Base-by-base conservation (phyloP, 352 stramenopile species). In the Albugo candida region DNA sequence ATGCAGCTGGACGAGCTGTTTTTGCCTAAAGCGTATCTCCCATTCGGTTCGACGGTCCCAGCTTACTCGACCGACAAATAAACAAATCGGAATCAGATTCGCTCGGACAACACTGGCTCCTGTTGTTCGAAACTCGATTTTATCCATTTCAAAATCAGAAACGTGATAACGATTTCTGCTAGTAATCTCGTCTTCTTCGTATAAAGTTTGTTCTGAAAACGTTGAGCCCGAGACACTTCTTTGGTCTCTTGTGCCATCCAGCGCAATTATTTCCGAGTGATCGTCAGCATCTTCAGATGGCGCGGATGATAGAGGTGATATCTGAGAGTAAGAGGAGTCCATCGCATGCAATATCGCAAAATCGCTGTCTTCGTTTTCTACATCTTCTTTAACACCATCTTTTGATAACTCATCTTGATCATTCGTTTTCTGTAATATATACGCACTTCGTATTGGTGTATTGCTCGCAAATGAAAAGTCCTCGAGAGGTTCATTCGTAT, bases 11-110 rank as follows among this genome's bases (percentile, higher is more conserved):
- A 91, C 45, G 5, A 91, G 49, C 44, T 91, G 75, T 58, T 91
- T 91, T 56, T 91, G 78, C 21, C 70, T 70, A 51, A 91, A 91
- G 53, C 83, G 81, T 36, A 88, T 73, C 59, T 87, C 71, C 78
- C 78, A 91, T 45, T 83, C 67, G 11, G 75, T 66, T 3, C 24
- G 24, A 2, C 65, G 74, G n/a, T 62, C 70, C 75, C 66, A 88
- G 18, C 64, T 71, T 39, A 91, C 78, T 46, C 70, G 69, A 10
- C 68, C 78, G 5, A 86, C 64, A 54, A 91, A 91, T 2, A 91
- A 63, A 55, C 78, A 91, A 55, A 70, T 86, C 13, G 78, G 75
- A 34, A 88, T 70, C 45, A 88, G 45, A 2, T 71, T 73, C 21
- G 70, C 64, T 49, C 63, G 65, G 13, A 70, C 74, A 46, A 91